These are phyloP conservation scores for Grosmannia clavigera DNA, from an alignment of 2,329 filamentous ascomycete species.

Conservation along the genomic window DNA sequence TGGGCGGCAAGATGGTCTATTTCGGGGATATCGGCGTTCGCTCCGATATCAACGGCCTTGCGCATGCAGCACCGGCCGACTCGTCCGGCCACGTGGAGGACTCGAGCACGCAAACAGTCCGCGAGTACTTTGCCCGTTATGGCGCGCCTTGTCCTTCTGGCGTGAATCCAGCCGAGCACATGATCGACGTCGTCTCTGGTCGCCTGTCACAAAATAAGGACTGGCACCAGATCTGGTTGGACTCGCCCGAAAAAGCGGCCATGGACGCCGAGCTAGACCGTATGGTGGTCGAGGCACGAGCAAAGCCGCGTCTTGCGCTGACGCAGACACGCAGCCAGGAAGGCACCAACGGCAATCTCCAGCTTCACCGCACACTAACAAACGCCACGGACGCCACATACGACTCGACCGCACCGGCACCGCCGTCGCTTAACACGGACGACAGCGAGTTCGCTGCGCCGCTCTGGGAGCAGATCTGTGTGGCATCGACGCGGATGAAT, in stretches of 20 bases:
- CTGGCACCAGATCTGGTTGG: slow-evolving; percentile 24
- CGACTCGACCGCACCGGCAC: neutral
- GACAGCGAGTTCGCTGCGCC: slow-evolving; percentile 70
- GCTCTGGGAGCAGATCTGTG: slow-evolving; percentile 62
- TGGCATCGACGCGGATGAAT: slow-evolving; percentile 62
- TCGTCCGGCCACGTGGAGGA: neutral
- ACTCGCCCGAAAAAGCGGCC: slow-evolving; percentile 21
- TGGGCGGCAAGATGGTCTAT: slow-evolving; percentile 53
- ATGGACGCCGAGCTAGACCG: slow-evolving; percentile 54
- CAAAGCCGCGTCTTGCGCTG: neutral
- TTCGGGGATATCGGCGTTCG: slow-evolving; percentile 46
- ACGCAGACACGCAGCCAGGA: neutral
- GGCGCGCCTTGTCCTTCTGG: slow-evolving; percentile 49
- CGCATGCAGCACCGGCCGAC: neutral
- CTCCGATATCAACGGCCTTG: neutral
- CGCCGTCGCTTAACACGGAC: slow-evolving; percentile 4
- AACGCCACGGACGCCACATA: neutral
- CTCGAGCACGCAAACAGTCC: slow-evolving; percentile 35
- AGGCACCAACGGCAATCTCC: neutral
- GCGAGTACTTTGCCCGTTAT: slow-evolving; percentile 53
- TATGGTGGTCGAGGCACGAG: slow-evolving; percentile 36
- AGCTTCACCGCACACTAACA: neutral
- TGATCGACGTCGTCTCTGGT: slow-evolving; percentile 50
- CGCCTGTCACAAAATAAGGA: slow-evolving; percentile 30
- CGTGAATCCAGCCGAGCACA: slow-evolving; percentile 66